Percentiles rank a stretch among this genome's conserved stretches.
Evolutionary conservation across 2,329 filamentous ascomycete species (phyloP).

Genomic region (Pleurostoma richardsiae): DNA sequence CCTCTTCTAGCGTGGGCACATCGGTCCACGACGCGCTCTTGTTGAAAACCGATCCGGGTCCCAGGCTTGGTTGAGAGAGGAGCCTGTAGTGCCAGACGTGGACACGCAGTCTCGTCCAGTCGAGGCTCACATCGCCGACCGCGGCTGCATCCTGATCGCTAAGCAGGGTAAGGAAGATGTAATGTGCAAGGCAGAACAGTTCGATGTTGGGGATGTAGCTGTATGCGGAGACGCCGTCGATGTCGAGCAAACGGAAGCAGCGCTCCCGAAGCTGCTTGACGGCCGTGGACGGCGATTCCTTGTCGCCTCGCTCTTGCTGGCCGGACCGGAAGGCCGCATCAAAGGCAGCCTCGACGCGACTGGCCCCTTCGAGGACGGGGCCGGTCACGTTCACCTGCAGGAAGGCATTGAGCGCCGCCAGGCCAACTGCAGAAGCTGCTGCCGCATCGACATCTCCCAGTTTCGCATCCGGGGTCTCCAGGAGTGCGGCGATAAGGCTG

Average conservation of each 20-base stretch:
- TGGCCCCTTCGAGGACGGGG: slow-evolving; percentile 56
- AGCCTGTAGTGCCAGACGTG: slow-evolving; percentile 66
- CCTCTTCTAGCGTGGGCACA: slow-evolving; percentile 48
- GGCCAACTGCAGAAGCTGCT: slow-evolving; percentile 40
- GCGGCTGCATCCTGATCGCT: slow-evolving; percentile 25
- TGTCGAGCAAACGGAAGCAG: slow-evolving; percentile 65
- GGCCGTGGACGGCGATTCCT: neutral
- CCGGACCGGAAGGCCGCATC: slow-evolving; percentile 28
- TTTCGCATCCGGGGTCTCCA: slow-evolving; percentile 5
- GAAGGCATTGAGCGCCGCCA: slow-evolving; percentile 72
- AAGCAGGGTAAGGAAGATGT: slow-evolving; percentile 31
- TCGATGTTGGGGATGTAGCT: slow-evolving; percentile 78
- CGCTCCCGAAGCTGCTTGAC: slow-evolving; percentile 37
- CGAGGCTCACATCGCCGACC: slow-evolving; percentile 23
- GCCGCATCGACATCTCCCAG: neutral
- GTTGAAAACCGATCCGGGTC: slow-evolving; percentile 48
- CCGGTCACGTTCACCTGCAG: slow-evolving; percentile 86
- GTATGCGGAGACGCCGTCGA: slow-evolving; percentile 86
- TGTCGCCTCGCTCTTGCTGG: slow-evolving; percentile 1
- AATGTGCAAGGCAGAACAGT: slow-evolving; percentile 69
- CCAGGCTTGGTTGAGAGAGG: slow-evolving; percentile 50
- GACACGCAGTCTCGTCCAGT: slow-evolving; percentile 65
- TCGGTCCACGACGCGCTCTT: slow-evolving; percentile 56
- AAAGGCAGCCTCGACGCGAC: slow-evolving; percentile 28
- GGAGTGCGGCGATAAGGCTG: slow-evolving; percentile 6